These are phyloP conservation scores for Phytophthora citricola DNA, from an alignment of 352 stramenopile genomes.

Conservation along the genomic window DNA sequence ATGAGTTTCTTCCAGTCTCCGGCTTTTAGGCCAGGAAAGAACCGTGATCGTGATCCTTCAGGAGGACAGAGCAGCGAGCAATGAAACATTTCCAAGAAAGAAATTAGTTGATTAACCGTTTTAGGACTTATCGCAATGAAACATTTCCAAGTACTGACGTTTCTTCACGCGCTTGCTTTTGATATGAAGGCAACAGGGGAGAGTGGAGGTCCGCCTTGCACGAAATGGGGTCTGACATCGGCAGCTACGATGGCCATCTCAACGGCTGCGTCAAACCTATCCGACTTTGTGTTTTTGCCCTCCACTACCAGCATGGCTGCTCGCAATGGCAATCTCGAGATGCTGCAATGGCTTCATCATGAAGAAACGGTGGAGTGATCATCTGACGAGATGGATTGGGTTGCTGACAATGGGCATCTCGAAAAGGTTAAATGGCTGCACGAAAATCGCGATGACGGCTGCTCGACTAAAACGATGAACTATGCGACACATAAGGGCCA, in stretches of 20 bases:
- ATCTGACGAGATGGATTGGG: conserved; percentile 16
- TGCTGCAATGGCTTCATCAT: conserved; percentile 23
- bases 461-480: conserved; percentile 1
- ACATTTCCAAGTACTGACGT: conserved; percentile 12
- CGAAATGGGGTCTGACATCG: conserved; percentile 2
- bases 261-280: conserved; percentile 18
- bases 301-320: conserved; percentile 3
- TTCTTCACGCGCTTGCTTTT: conserved; percentile 11
- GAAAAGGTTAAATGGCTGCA: conserved; percentile 23
- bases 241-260: conserved; percentile 9
- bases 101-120: too few species aligned
- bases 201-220: conserved; percentile 6
- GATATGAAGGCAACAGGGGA: conserved; percentile 10
- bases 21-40: too few species aligned
- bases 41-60: too few species aligned
- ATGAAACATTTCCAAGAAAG: too few species aligned
- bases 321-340: conserved; percentile 18
- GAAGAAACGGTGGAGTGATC: not conserved
- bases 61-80: too few species aligned
- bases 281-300: not conserved
- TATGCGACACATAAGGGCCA: conserved; percentile 4
- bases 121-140: too few species aligned
- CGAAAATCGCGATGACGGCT: conserved; percentile 1
- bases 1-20: too few species aligned
- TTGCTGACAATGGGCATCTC: conserved; percentile 20